A percentile compares a stretch with the other conserved stretches of the same genome.
Conservation (phyloP, 768 basidiomycete species). For the Paxillus ammoniavirescens region DNA sequence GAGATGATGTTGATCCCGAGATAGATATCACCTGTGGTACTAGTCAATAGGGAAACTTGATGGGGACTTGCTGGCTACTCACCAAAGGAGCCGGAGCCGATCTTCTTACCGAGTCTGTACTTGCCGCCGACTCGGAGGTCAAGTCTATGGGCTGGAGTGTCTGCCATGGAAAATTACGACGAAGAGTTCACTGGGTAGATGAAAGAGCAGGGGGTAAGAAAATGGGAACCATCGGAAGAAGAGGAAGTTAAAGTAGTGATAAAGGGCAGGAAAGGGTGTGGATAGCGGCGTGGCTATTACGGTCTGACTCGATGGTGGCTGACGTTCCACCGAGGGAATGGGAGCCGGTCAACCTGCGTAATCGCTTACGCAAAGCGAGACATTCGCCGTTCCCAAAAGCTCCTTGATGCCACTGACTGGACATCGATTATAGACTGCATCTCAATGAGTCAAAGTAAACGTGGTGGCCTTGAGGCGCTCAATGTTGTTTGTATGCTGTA, state of each 20-base stretch:
- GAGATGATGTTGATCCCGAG: constrained; percentile 99
- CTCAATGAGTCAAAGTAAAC: constrained; percentile 16
- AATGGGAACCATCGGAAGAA: constrained; percentile 8
- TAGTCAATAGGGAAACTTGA: constrained; percentile 7
- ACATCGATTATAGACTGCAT: constrained; percentile 2
- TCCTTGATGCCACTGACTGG: constrained; percentile 5
- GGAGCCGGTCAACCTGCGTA: not conserved
- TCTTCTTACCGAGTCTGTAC: constrained; percentile 99
- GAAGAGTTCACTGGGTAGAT: constrained; percentile 8
- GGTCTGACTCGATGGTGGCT: constrained; percentile 38
- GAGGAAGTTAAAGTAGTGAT: constrained; percentile 21
- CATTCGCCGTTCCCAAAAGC: not conserved
- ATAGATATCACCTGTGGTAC: constrained; percentile 85
- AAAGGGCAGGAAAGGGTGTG: constrained; percentile 30
- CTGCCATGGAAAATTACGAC: constrained; percentile 57
- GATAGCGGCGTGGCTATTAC: constrained; percentile 26
- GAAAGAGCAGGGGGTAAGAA: constrained; percentile 16
- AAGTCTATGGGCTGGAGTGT: constrained; percentile 66
- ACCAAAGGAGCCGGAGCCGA: constrained; percentile 98
- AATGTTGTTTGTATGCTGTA: constrained; percentile 8
- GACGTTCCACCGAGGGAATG: constrained; percentile 21
- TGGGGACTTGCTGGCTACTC: constrained; percentile 31
- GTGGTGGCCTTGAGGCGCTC: constrained; percentile 31
- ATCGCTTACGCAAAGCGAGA: not conserved
- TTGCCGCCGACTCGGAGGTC: constrained; percentile 91